Evolutionary conservation across 495 filamentous ascomycete species (phyloP), one percentile per base, ranked within the genome.

Genomic region (Bryoglossum gracile): DNA sequence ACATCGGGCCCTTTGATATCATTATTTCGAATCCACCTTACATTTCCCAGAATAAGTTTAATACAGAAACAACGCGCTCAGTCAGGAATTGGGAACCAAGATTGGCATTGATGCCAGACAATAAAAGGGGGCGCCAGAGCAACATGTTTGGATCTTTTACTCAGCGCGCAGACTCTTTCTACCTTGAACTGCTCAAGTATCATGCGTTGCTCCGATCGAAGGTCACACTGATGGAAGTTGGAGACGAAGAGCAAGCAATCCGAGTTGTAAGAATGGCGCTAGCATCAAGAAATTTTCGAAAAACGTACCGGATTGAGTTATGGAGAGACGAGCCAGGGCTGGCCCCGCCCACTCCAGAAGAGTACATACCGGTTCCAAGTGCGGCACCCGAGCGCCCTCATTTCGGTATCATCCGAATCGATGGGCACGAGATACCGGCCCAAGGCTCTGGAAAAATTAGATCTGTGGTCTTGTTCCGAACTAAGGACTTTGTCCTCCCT

Each of bases 21-120:
- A 61, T 98, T 0, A 77, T 89, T 25, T 80, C 84, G 3, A 98
- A 98, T 64, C 92, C 92, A 9, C 92, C 92, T 0, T 97, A 98
- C 63, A 84, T 98, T 39, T 91, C 89, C 9, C 60, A 62, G 0
- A 14, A 43, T 0, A 68, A 70, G 1, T 94, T 84, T 54, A 52
- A 56, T 2, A 66, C 60, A 9, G 73, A 69, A 2, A 89, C 84
- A 0, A 67, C 73, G 0, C 77, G 84, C 37, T 86, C 81, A 21
- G 92, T 97, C 21, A 73, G 90, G 3, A 77, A 76, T 16, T 86
- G 76, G 61, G 92, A 98, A 65, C 92, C 92, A 0, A 73, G 67
- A 46, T 56, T 81, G 4, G 92, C 92, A 4, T 66, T 97, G 5
- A 85, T 96, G 0, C 90, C 86, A 21, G 0, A 30, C 42, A 1